phyloP scores from a whole-genome alignment of 352 stramenopile genomes.

The Pythium brachiatum region DNA sequence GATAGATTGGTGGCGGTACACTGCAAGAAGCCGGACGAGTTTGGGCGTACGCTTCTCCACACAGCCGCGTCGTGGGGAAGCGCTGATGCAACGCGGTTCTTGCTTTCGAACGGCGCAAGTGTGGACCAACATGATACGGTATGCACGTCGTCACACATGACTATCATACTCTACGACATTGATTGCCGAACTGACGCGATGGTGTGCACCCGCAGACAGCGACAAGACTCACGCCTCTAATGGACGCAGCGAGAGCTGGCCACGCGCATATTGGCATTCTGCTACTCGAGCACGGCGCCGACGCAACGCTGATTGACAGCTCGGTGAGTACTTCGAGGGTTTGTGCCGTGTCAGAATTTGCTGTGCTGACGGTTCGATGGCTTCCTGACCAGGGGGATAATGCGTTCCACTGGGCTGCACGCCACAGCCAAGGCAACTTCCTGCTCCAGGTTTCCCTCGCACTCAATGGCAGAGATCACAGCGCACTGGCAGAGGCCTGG shows the following conservation, averaged over 20 bases:
- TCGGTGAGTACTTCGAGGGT: slow-evolving; percentile 26
- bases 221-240: slow-evolving; percentile 51
- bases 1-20: slow-evolving; percentile 41
- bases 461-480: slow-evolving; percentile 29
- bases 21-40: slow-evolving; percentile 41
- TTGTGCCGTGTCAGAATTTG: background rate
- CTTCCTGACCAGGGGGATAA: slow-evolving; percentile 50
- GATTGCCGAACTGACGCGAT: background rate
- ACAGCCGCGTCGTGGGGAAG: slow-evolving; percentile 50
- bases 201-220: slow-evolving; percentile 24
- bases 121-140: slow-evolving; percentile 61
- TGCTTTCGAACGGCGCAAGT: slow-evolving; percentile 43
- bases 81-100: slow-evolving; percentile 27
- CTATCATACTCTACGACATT: no score
- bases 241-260: slow-evolving; percentile 58
- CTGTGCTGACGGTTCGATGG: background rate
- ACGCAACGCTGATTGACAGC: slow-evolving; percentile 38
- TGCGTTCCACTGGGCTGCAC: slow-evolving; percentile 64
- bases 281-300: slow-evolving; percentile 47
- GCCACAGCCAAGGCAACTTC: slow-evolving; percentile 47
- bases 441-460: slow-evolving; percentile 46
- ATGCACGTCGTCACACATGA: no score
- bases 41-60: slow-evolving; percentile 62
- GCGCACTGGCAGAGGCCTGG: slow-evolving; percentile 36
- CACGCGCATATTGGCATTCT: slow-evolving; percentile 44